Evolutionary conservation across 2,329 filamentous ascomycete genomes (phyloP).

Genomic region (Lanzia echinophila): DNA sequence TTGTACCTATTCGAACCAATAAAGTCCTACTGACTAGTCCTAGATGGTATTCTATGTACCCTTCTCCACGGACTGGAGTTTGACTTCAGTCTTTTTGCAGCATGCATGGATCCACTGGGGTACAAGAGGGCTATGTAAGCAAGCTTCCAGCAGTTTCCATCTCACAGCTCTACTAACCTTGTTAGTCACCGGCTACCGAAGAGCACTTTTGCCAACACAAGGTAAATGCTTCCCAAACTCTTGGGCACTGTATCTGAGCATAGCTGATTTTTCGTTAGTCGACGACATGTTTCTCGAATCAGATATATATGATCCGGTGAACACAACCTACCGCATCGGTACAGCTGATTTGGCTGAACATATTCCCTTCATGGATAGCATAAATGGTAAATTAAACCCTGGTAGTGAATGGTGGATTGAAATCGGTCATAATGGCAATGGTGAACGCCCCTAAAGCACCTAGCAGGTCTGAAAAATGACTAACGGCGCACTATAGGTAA

Average conservation of each 20-base stretch:
- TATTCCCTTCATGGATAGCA: slow-evolving; percentile 35
- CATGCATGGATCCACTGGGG: slow-evolving; percentile 57
- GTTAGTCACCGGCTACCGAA: slow-evolving; percentile 23
- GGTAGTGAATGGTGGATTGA: slow-evolving; percentile 48
- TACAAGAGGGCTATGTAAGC: slow-evolving; percentile 45
- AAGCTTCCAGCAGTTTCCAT: slow-evolving; percentile 33
- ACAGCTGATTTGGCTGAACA: slow-evolving; percentile 42
- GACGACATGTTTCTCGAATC: slow-evolving; percentile 56
- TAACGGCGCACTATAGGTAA: no score
- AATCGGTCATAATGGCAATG: slow-evolving; percentile 50
- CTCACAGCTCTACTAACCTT: neutral
- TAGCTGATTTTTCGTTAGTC: slow-evolving; percentile 30
- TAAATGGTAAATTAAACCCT: slow-evolving; percentile 42
- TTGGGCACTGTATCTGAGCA: slow-evolving; percentile 9
- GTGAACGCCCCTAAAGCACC: slow-evolving; percentile 32
- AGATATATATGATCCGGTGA: slow-evolving; percentile 40
- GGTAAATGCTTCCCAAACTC: slow-evolving; percentile 10
- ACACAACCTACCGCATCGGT: slow-evolving; percentile 42
- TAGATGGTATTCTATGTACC: slow-evolving; percentile 52
- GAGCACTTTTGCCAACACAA: slow-evolving; percentile 23
- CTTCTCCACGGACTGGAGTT: slow-evolving; percentile 35
- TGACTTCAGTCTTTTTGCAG: slow-evolving; percentile 50
- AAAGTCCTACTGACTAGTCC: neutral
- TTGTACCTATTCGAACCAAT: neutral
- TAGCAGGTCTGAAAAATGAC: no score